Evolutionary conservation across 768 basidiomycete genomes (phyloP), one percentile per base, ranked within the genome.

Genomic region (Calvatia gigantea): DNA sequence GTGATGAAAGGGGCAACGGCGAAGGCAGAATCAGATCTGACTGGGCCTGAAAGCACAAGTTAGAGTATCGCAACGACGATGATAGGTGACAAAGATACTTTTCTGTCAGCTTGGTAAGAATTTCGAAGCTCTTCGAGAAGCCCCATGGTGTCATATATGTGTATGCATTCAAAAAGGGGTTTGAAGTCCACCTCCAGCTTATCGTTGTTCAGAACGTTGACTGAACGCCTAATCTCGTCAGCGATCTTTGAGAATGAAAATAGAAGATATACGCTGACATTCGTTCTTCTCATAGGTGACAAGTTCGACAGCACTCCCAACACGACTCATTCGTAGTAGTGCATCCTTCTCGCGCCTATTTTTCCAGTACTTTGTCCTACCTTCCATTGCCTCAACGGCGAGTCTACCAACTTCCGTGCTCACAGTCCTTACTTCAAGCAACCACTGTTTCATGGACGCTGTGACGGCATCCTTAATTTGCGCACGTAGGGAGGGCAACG

Each of bases 21-120:
- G 75, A 75, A 1, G 91, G 94, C 27, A 99, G 82, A 67, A 98
- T 97, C 7, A 99, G 82, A 60, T 91, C 90, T 2, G 97, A 96
- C 89, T 99, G 97, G 0, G 94, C 93, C 96, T 97, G 61, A 4
- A 25, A 27, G 44, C 29, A 28, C 17, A 41, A 19, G 49, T 67
- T 32, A 59, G 55, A 23, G 17, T 12, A 17, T 11, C 19, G 43
- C 19, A 15, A 43, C 15, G 9, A 19, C 6, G 12, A 21, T 47
- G 14, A 57, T 38, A 35, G 9, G 43, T 11, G 42, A 45, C 5
- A 44, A 25, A 54, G 69, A 33, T 64, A 86, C 94, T 78, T 96
- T 94, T 65, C 97, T 83, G 70, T 99, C 97, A n/a, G 91, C 92
- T 71, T 98, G 96, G 64, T 98, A 99, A 29, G 87, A 95, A 51